Percentiles rank a stretch among this genome's conserved stretches.
Evolutionary conservation across 192 early-diverging fungal species (phyloP).

Genomic region (Rhizophagus prolifer): DNA sequence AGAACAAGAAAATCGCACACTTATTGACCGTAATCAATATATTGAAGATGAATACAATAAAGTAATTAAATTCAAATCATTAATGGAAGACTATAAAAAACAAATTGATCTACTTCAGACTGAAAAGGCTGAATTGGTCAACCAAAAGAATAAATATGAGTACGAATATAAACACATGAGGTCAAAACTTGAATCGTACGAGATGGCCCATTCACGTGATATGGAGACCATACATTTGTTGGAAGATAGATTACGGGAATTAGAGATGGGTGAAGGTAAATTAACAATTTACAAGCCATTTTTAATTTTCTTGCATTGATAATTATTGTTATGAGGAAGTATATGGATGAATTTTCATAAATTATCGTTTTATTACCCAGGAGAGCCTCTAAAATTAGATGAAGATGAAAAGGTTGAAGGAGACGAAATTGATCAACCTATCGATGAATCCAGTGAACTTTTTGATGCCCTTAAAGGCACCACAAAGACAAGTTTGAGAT

Average conservation of each 20-base stretch:
- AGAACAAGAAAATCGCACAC: conserved; percentile 73
- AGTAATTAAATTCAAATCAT: conserved; percentile 68
- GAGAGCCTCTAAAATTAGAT: conserved; percentile 38
- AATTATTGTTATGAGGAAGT: conserved; percentile 36
- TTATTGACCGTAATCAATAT: conserved; percentile 68
- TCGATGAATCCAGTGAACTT: conserved; percentile 29
- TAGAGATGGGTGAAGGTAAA: conserved; percentile 65
- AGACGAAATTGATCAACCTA: conserved; percentile 31
- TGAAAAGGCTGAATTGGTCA: conserved; percentile 63
- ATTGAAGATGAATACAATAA: conserved; percentile 90
- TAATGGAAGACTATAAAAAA: conserved; percentile 88
- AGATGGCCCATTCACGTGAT: conserved; percentile 63
- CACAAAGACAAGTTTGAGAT: conserved; percentile 42
- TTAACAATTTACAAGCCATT: conserved; percentile 29
- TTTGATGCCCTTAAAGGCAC: conserved; percentile 36
- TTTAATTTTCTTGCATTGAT: conserved; percentile 31
- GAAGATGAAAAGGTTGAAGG: conserved; percentile 35
- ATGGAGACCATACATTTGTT: conserved; percentile 74
- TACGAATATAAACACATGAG: conserved; percentile 65
- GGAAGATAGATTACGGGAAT: conserved; percentile 79
- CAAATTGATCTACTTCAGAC: conserved; percentile 75
- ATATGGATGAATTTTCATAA: conserved; percentile 34
- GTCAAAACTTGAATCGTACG: conserved; percentile 62
- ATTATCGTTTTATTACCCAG: conserved; percentile 31
- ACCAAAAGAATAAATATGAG: conserved; percentile 70